Evolutionary conservation across 1,139 yeast genomes (phyloP).

Genomic region (Pneumocystis murina): DNA sequence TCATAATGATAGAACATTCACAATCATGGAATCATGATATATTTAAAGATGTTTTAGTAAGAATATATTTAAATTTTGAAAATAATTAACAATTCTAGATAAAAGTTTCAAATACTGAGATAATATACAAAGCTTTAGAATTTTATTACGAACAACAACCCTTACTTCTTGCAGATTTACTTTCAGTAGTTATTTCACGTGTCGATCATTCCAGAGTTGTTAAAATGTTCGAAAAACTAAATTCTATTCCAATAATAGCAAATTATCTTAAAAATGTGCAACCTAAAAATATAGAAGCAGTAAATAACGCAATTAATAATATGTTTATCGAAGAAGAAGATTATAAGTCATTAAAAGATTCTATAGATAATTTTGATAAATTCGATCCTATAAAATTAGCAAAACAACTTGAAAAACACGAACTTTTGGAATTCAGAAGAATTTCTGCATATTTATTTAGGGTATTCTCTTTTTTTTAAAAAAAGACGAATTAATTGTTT

Average conservation of each 20-base stretch:
- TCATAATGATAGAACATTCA: neutral
- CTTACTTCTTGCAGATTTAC: constrained; percentile 69
- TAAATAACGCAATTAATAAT: constrained; percentile 90
- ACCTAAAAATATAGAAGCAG: constrained; percentile 78
- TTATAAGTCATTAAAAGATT: constrained; percentile 70
- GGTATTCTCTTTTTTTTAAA: constrained; percentile 8
- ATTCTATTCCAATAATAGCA: constrained; percentile 87
- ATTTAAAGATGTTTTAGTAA: constrained; percentile 79
- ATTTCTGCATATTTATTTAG: constrained; percentile 88
- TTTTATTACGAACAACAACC: constrained; percentile 91
- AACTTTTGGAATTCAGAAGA: constrained; percentile 80
- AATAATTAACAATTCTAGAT: neutral
- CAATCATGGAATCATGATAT: constrained; percentile 52
- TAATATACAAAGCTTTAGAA: constrained; percentile 91
- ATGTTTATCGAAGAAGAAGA: constrained; percentile 93
- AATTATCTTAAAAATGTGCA: constrained; percentile 87
- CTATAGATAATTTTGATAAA: constrained; percentile 80
- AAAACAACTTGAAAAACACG: constrained; percentile 81
- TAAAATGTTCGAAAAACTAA: constrained; percentile 85
- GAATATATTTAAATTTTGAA: neutral
- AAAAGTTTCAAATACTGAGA: constrained; percentile 90
- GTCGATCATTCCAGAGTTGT: constrained; percentile 91
- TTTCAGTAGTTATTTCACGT: constrained; percentile 77
- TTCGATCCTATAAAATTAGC: constrained; percentile 89
- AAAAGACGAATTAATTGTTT: neutral